Base-by-base conservation (phyloP, 495 filamentous ascomycete species). In the Penicillium simplicissimum region DNA sequence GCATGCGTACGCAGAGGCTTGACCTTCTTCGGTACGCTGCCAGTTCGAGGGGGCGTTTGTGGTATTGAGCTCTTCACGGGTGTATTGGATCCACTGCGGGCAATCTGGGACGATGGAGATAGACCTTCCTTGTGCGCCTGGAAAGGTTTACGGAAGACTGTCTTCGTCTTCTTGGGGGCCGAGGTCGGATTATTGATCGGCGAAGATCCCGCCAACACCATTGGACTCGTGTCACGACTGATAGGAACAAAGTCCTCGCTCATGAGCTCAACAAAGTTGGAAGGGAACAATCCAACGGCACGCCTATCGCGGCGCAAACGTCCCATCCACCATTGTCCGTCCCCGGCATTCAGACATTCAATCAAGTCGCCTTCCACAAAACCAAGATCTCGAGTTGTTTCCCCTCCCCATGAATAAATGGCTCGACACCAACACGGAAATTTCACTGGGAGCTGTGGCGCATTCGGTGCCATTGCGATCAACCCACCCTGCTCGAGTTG, bases 251-350 rank as follows among this genome's bases (percentile, higher is more conserved):
- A 96, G 69, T 83, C 82, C 54, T 96, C 89, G 49, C 90, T 87
- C 42, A 98, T 81, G 4, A 98, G 85, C 68, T 96, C 86, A 61
- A 98, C 95, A 72, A 97, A 98, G 74, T 98, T 98, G 45, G 93
- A 97, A 2, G 95, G 95, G 68, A 98, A 98, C 21, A 95, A 76
- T 48, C 95, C 95, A 64, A 96, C 85, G 65, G 93, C 92, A 60
- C 91, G 84, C 71, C 88, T 87, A 72, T 98, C 95, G 58, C 96
- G 85, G 63, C 86, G 87, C 70, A 98, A 71, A 51, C 94, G 86
- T 28, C 95, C 95, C 78, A 91, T 96, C 95, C 95, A 98, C 96
- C 95, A 98, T 55, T 90, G 90, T 31, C 96, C 96, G 76, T 98
- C 95, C 55, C 95, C 95, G 3, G 95, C 95, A 74, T 98, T 98